Evolutionary conservation across 139 green algal genomes (phyloP), one percentile per base, ranked within the genome.

Genomic region (Chlorella sp.): DNA sequence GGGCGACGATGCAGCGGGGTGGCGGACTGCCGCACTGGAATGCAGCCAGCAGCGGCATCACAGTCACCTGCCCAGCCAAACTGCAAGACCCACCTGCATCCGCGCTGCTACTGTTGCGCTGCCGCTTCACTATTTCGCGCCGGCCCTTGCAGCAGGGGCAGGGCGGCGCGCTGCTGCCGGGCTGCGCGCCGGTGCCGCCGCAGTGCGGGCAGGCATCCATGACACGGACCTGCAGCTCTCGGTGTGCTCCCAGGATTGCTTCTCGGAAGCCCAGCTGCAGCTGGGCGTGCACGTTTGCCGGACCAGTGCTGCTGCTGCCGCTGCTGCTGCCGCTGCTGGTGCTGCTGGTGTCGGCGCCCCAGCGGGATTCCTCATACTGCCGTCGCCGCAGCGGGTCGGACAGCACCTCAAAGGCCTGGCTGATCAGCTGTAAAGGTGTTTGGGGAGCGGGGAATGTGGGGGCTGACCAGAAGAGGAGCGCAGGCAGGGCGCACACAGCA

Each of bases 111-210:
- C 39, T 11, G 39, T 56, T 56, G 26, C 36, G 57, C 76, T 71
- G 76, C 38, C 76, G 55, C 36, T 60, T 56, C 21, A 79, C n/a
- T 16, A 85, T 79, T 55, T 85, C 80, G 0, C 80, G 25, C 15
- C 64, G 51, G n/a, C 67, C 80, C 34, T 75, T 74, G 80, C 80
- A 85, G 41, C 78, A 57, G 47, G 25, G 6, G 51, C 80, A 85
- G 30, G 67, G 41, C 34, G 47, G 55, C 7, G 67, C 36, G 20
- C 7, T 34, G 12, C 30, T 71, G 32, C 80, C 80, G 4, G 30
- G 65, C 51, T 57, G 39, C 23, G 41, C 47, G 67, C 80, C 67
- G 23, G 15, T 78, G 47, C 80, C 80, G 47, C 25, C 30, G 47
- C 80, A 85, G 21, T 38, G 23, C 5, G 5, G 3, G 51, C 80